These are phyloP conservation scores for Dactylellina drechsleri DNA, from an alignment of 2,329 filamentous ascomycete genomes.

Conservation along the genomic window DNA sequence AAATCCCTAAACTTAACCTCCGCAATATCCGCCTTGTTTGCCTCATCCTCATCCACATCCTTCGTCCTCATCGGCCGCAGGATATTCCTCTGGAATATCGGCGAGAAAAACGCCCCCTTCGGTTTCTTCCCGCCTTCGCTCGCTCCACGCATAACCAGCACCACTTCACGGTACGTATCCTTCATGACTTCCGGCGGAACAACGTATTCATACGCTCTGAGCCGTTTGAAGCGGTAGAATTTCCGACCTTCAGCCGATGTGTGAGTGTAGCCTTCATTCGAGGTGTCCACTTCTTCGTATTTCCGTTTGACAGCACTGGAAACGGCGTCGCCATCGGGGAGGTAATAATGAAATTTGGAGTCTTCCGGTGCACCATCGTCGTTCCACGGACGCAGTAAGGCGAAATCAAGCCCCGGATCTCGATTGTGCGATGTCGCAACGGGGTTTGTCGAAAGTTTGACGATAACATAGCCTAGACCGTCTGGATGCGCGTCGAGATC, in stretches of 20 bases:
- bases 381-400: conserved; percentile 71
- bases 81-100: conserved; percentile 62
- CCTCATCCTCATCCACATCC: conserved; percentile 52
- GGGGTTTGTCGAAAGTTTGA: conserved; percentile 75
- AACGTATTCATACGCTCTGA: conserved; percentile 70
- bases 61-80: conserved; percentile 49
- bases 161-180: conserved; percentile 66
- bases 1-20: conserved; percentile 53
- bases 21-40: conserved; percentile 51
- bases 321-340: conserved; percentile 66
- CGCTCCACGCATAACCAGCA: conserved; percentile 68
- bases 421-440: conserved; percentile 68
- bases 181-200: conserved; percentile 67
- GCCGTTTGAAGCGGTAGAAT: conserved; percentile 71
- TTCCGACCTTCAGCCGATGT: conserved; percentile 64
- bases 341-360: conserved; percentile 73
- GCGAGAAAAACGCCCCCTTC: conserved; percentile 74
- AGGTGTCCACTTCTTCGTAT: conserved; percentile 69
- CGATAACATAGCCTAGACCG: conserved; percentile 74
- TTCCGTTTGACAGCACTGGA: conserved; percentile 70
- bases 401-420: conserved; percentile 68
- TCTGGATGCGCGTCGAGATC: conserved; percentile 77
- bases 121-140: conserved; percentile 66
- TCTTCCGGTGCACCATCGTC: conserved; percentile 68
- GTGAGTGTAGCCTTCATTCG: conserved; percentile 68